Evolutionary conservation across 139 green algal species (phyloP), one percentile per base, ranked within the genome.

Genomic region (Zygnema circumcarinatum): DNA sequence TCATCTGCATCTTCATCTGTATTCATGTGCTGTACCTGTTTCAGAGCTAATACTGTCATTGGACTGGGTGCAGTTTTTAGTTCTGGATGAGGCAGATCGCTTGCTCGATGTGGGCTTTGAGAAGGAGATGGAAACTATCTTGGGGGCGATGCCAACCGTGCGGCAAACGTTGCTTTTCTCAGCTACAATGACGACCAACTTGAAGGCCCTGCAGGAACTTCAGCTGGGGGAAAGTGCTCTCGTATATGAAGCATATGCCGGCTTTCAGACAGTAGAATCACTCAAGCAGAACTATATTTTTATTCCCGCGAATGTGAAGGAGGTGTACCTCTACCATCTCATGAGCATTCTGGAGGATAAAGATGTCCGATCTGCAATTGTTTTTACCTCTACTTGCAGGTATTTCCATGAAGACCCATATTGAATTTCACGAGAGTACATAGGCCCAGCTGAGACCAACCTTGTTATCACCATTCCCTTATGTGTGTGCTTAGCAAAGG

Each of bases 31-130:
- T n/a, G n/a, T n/a, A n/a, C n/a, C n/a, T n/a, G n/a, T n/a, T n/a
- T n/a, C n/a, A n/a, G n/a, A n/a, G n/a, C n/a, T n/a, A n/a, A n/a
- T n/a, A n/a, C n/a, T n/a, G n/a, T n/a, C n/a, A n/a, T n/a, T n/a
- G n/a, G n/a, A n/a, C n/a, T n/a, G n/a, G n/a, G n/a, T n/a, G 39
- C 86, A 86, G 82, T 98, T 97, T 89, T 85, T 99, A 42, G 96
- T 99, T 52, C 87, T 99, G 76, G 96, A 99, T 86, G 96, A 99
- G 91, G 96, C 96, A 0, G 96, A 99, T 89, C 92, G 96, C 0
- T 87, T 99, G 87, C 93, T 99, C 80, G 96, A 99, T 56, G 11
- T 92, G 0, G 92, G 85, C 11, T 99, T 99, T 83, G 95, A 96
- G 90, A 68, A 86, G 0, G 93, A 96, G 38, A 88, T 97, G 56